Evolutionary conservation across 768 basidiomycete species (phyloP).

Genomic region (Rhodotorula toruloides): DNA sequence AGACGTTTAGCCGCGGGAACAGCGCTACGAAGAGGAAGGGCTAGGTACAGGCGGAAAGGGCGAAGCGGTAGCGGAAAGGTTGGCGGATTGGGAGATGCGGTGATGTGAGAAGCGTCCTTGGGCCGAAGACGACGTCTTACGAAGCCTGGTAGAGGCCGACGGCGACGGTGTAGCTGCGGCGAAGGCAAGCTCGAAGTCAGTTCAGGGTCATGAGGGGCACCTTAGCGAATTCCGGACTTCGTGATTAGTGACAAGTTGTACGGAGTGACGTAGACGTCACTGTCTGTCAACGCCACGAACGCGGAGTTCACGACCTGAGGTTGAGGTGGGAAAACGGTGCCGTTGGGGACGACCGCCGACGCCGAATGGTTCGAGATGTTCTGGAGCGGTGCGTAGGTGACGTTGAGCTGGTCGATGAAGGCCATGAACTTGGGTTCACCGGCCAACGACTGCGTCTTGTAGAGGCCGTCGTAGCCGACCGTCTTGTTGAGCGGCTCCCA

Average conservation of each 20-base stretch:
- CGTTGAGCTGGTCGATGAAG: conserved; percentile 61
- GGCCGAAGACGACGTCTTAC: too few relatives aligned
- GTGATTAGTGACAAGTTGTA: neutral
- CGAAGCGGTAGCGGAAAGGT: too few relatives aligned
- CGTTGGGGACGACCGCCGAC: conserved; percentile 54
- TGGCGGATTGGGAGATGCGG: too few relatives aligned
- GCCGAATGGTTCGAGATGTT: conserved; percentile 4
- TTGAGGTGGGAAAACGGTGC: conserved; percentile 50
- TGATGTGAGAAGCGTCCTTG: too few relatives aligned
- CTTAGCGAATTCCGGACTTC: too few relatives aligned
- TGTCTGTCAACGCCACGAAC: conserved; percentile 52
- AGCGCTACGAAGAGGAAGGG: too few relatives aligned
- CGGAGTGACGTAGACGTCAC: neutral
- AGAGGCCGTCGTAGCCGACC: conserved; percentile 54
- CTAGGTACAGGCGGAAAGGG: too few relatives aligned
- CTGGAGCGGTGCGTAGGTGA: conserved; percentile 56
- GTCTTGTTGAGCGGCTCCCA: conserved; percentile 60
- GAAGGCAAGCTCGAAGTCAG: too few relatives aligned
- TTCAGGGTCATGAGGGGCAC: too few relatives aligned
- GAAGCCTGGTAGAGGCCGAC: too few relatives aligned
- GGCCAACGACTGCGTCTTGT: conserved; percentile 54
- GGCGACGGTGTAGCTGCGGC: too few relatives aligned
- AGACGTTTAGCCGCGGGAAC: too few relatives aligned
- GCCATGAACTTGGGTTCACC: conserved; percentile 54
- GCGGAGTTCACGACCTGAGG: conserved; percentile 57